Evolutionary conservation across 129 eudicot species (phyloP), one percentile per base, ranked within the genome.

Genomic region (Centaurea solstitialis): DNA sequence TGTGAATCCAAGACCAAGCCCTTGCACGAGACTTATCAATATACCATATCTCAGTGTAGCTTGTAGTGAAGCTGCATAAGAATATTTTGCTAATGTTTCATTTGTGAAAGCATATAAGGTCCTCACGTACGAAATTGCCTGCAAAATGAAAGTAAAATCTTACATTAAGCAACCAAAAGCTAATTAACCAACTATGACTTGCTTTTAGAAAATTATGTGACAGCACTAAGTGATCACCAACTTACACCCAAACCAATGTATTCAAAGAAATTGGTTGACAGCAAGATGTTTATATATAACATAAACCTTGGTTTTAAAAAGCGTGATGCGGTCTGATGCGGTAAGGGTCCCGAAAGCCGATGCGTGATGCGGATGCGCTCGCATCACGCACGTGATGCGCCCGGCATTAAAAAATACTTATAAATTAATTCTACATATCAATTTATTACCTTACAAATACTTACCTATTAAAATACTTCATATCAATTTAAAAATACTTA

Each of bases 11-110:
- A 94, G 97, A 11, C 98, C 98, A 82, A 94, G 90, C 62, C 98
- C 98, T 94, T 94, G 98, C 80, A 94, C 98, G 69, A 94, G 98
- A 90, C 97, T 90, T 79, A 94, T 94, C 79, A 94, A 82, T 79
- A 94, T 94, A 75, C 97, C 98, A 86, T 94, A 92, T 90, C 97
- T 92, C 59, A 94, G 85, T 3, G 98, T 94, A 77, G 97, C 98
- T 87, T 94, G 98, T 66, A 94, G 87, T 6, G 98, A 92, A 53
- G 92, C 89, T 53, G 98, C 98, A 79, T 94, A 94, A 20, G 98
- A 94, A 83, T 94, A 90, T 81, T 94, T 94, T 28, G 98, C 98
- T 85, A 94, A 85, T 41, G 98, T 92, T 81, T 94, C 98, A 74
- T 94, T 94, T 81, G 97, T 92, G 79, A 92, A 94, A 57, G 94